Evolutionary conservation across 2,329 filamentous ascomycete genomes (phyloP).

Genomic region (Lachnellula occidentalis): DNA sequence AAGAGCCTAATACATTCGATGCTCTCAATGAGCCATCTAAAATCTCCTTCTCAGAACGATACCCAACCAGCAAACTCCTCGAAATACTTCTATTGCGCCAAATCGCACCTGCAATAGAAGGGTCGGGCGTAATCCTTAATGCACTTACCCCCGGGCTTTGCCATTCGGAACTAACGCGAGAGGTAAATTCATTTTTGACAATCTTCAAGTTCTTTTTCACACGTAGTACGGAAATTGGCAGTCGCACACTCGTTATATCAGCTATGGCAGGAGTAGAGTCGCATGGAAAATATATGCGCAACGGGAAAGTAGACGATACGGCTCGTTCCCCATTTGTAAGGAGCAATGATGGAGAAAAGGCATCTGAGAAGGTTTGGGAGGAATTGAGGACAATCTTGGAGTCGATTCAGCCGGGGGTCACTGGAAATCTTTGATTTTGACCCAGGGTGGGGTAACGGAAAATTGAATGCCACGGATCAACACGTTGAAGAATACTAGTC

Average conservation of each 20-base stretch:
- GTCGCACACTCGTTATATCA: constrained; percentile 40
- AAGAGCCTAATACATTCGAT: constrained; percentile 1
- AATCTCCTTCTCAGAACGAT: constrained; percentile 28
- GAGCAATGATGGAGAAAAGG: constrained; percentile 34
- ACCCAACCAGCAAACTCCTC: constrained; percentile 42
- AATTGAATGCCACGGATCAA: too few species aligned
- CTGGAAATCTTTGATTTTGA: neutral
- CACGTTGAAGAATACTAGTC: too few species aligned
- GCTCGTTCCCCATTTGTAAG: constrained; percentile 34
- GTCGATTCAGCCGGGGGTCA: constrained; percentile 34
- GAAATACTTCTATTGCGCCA: constrained; percentile 40
- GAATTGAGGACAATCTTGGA: constrained; percentile 40
- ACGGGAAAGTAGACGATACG: constrained; percentile 29
- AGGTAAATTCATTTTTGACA: constrained; percentile 20
- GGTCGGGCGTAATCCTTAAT: constrained; percentile 42
- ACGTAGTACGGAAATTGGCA: constrained; percentile 40
- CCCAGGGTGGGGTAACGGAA: too few species aligned
- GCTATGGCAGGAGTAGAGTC: constrained; percentile 35
- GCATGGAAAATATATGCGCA: constrained; percentile 42
- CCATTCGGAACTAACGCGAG: constrained; percentile 40
- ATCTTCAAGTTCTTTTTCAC: constrained; percentile 34
- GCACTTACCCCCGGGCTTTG: constrained; percentile 49
- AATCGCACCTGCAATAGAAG: constrained; percentile 28
- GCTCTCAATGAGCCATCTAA: neutral
- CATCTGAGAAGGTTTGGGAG: constrained; percentile 37